phyloP scores from a whole-genome alignment of 768 basidiomycete species.

The Tephrocybe rancida region DNA sequence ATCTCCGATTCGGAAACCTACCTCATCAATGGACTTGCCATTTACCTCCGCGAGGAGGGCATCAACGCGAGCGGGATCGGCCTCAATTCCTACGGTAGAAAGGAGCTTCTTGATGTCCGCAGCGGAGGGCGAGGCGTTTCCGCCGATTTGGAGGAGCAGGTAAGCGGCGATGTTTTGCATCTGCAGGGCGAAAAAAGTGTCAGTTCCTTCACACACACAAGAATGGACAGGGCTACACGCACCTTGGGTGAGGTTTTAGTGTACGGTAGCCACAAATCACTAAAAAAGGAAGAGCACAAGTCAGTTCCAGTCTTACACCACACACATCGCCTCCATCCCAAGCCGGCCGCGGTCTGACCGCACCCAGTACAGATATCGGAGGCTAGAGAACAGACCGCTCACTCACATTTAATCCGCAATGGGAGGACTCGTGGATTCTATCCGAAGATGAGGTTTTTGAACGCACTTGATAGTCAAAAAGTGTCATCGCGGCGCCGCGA shows the following conservation, averaged over 20 bases:
- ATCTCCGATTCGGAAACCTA: conserved; percentile 37
- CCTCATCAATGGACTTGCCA: conserved; percentile 86
- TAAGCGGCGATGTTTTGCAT: conserved; percentile 96
- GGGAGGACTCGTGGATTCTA: conserved; percentile 96
- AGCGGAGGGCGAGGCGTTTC: conserved; percentile 86
- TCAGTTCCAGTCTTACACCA: conserved; percentile 2
- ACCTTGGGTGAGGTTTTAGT: conserved; percentile 47
- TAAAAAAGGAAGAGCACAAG: conserved; percentile 25
- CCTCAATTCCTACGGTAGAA: conserved; percentile 82
- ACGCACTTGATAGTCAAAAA: conserved; percentile 28
- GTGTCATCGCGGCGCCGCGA: conserved; percentile 17
- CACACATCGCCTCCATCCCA: background rate
- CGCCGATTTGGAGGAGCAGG: conserved; percentile 94
- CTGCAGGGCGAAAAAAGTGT: conserved; percentile 32
- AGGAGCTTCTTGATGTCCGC: conserved; percentile 90
- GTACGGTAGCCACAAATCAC: conserved; percentile 94
- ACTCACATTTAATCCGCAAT: conserved; percentile 81
- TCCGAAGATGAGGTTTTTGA: conserved; percentile 51
- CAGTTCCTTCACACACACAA: background rate
- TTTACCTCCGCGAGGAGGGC: conserved; percentile 88
- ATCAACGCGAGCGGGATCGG: conserved; percentile 78
- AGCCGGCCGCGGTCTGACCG: background rate
- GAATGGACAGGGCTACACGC: conserved; percentile 11
- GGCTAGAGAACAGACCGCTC: conserved; percentile 23
- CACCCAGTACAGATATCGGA: background rate